Conservation (phyloP, 305 asterid species). For the Caryopteris hybrid region DNA sequence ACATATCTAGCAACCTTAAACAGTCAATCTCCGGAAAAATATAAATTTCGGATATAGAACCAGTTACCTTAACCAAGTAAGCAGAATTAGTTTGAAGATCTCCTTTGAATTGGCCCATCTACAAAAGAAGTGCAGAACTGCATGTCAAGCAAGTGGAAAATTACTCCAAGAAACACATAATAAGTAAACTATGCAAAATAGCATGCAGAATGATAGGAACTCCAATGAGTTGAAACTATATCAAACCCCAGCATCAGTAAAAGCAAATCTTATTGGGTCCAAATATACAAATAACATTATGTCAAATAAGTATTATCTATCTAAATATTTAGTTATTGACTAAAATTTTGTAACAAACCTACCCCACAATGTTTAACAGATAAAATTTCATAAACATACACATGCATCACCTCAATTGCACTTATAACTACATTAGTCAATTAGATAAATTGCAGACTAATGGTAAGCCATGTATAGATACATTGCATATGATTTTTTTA, state of each 20-base stretch:
- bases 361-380: not conserved
- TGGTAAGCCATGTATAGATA: not conserved
- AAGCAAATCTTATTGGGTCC: not conserved
- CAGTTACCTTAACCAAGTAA: constrained; percentile 61
- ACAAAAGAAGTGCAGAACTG: constrained; percentile 90
- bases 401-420: not conserved
- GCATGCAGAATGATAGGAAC: constrained; percentile 8
- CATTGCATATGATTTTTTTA: too few species aligned
- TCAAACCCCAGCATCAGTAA: not conserved
- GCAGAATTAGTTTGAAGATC: constrained; percentile 62
- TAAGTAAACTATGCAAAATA: constrained; percentile 9
- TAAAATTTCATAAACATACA: not conserved
- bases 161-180: constrained; percentile 38
- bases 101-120: constrained; percentile 72
- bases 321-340: not conserved
- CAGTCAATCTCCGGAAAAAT: not conserved
- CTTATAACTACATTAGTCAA: not conserved
- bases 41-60: not conserved
- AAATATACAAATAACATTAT: not conserved
- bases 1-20: constrained; percentile 20
- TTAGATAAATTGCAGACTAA: not conserved
- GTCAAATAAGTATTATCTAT: not conserved
- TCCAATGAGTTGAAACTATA: not conserved
- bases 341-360: not conserved
- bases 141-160: constrained; percentile 75